Evolutionary conservation across 163 green algal species (phyloP).

Genomic region (Smithsoniella earleae): DNA sequence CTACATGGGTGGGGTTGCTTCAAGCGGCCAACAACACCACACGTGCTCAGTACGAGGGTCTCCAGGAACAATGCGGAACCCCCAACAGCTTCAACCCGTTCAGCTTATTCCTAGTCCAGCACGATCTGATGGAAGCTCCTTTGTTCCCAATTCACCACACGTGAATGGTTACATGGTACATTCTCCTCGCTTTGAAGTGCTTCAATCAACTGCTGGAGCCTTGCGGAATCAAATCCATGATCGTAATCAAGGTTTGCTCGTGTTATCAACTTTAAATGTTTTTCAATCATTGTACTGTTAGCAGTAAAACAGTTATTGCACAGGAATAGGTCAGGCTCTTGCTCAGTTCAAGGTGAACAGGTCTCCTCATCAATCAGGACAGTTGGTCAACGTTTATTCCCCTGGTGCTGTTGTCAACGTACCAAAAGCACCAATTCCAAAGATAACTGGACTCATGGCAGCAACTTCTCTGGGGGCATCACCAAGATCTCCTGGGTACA

Average conservation of each 20-base stretch:
- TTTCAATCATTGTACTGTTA: neutral
- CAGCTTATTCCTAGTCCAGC: conserved; percentile 7
- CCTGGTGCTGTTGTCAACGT: neutral
- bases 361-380: conserved; percentile 1
- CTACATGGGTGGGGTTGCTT: neutral
- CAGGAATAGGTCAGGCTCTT: neutral
- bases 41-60: conserved; percentile 15
- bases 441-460: neutral
- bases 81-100: neutral
- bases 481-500: neutral
- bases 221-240: neutral
- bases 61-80: neutral
- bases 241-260: neutral
- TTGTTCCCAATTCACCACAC: neutral
- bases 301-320: neutral
- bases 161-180: neutral
- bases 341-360: too few relatives aligned
- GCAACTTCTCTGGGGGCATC: neutral
- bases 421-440: neutral
- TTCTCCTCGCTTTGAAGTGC: neutral
- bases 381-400: neutral
- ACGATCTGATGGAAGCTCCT: neutral
- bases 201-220: neutral
- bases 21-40: neutral
- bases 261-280: too few relatives aligned